Evolutionary conservation across 495 filamentous ascomycete genomes (phyloP).

Genomic region (Lindgomyces ingoldianus): DNA sequence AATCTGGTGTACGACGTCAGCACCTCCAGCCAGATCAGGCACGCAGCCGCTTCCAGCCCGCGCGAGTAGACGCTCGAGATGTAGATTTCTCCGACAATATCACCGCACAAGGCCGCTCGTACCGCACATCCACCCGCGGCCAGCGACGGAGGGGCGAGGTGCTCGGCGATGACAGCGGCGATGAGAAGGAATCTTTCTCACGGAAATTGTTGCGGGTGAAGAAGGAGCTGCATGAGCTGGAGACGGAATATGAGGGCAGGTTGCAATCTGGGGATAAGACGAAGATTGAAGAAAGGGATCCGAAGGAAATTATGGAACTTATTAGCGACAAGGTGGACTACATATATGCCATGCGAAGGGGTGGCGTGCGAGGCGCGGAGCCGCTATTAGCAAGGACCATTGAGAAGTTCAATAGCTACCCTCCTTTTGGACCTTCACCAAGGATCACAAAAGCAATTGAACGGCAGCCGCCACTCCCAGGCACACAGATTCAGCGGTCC

Average conservation of each 20-base stretch:
- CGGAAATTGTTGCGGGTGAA: slow-evolving; percentile 65
- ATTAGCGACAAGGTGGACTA: slow-evolving; percentile 38
- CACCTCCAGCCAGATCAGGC: slow-evolving; percentile 74
- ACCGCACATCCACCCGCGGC: slow-evolving; percentile 65
- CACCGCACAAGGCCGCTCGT: slow-evolving; percentile 73
- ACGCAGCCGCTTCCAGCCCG: slow-evolving; percentile 73
- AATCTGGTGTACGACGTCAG: slow-evolving; percentile 68
- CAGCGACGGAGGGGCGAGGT: slow-evolving; percentile 60
- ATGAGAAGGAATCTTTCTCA: slow-evolving; percentile 67
- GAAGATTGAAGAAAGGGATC: slow-evolving; percentile 30
- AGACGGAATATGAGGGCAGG: slow-evolving; percentile 37
- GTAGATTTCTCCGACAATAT: slow-evolving; percentile 85
- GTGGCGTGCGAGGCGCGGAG: slow-evolving; percentile 31
- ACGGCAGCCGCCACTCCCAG: slow-evolving; percentile 17
- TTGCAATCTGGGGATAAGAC: slow-evolving; percentile 32
- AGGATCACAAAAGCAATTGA: slow-evolving; percentile 27
- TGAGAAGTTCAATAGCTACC: slow-evolving; percentile 32
- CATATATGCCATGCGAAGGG: slow-evolving; percentile 33
- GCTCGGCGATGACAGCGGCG: slow-evolving; percentile 57
- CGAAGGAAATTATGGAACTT: slow-evolving; percentile 30
- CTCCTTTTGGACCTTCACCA: slow-evolving; percentile 6
- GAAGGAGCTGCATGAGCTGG: slow-evolving; percentile 46
- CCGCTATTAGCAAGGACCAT: slow-evolving; percentile 28
- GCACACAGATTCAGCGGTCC: slow-evolving; percentile 17
- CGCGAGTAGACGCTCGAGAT: slow-evolving; percentile 70